These are phyloP conservation scores for Xerocomus potaroensis DNA, from an alignment of 768 basidiomycete species.

Conservation along the genomic window DNA sequence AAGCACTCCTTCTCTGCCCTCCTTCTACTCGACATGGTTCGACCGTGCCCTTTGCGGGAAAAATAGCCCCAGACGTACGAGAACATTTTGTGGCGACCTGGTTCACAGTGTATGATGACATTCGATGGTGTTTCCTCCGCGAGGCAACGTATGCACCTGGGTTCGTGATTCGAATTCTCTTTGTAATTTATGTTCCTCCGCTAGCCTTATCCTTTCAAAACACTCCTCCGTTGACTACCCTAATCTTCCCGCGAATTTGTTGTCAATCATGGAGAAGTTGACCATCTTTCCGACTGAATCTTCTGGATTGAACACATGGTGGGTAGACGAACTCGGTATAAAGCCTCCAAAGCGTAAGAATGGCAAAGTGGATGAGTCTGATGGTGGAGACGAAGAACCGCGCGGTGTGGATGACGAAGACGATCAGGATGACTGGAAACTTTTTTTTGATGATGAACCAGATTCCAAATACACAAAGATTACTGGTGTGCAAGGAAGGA, in stretches of 20 bases:
- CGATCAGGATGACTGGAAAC: constrained; percentile 66
- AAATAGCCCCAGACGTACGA: constrained; percentile 56
- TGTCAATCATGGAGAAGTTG: constrained; percentile 63
- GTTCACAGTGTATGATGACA: constrained; percentile 75
- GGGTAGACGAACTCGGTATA: constrained; percentile 62
- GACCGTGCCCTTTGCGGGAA: constrained; percentile 26
- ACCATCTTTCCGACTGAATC: constrained; percentile 69
- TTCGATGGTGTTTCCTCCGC: constrained; percentile 86
- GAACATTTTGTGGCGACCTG: constrained; percentile 64
- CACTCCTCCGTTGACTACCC: constrained; percentile 30
- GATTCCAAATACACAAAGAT: constrained; percentile 29
- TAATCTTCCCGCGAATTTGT: constrained; percentile 46
- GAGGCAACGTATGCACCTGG: constrained; percentile 58
- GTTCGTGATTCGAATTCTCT: neutral
- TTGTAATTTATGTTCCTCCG: constrained; percentile 1
- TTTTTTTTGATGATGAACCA: constrained; percentile 73
- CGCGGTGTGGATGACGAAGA: constrained; percentile 36
- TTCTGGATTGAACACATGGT: constrained; percentile 72
- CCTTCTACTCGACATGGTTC: constrained; percentile 35
- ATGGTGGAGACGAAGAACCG: constrained; percentile 31
- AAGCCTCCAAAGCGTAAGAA: constrained; percentile 52
- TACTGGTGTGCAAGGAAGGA: constrained; percentile 39
- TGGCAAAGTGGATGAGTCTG: constrained; percentile 37
- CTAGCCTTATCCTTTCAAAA: constrained; percentile 25
- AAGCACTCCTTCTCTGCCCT: constrained; percentile 59